These are phyloP conservation scores for Penicillium sp. DNA, from an alignment of 2,329 filamentous ascomycete genomes.

Conservation along the genomic window DNA sequence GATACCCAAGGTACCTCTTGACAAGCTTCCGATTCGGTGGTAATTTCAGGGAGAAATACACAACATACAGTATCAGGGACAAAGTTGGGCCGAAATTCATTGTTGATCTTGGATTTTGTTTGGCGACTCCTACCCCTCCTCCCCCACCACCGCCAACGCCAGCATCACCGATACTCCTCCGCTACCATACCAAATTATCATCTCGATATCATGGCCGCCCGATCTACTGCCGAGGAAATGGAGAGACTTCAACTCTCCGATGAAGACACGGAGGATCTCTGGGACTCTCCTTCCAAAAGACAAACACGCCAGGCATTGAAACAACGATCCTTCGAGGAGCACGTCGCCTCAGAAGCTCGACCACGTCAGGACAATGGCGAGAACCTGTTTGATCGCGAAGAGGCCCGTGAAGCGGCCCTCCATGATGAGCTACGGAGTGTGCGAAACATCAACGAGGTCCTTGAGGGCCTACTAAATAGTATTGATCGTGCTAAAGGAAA, in stretches of 20 bases:
- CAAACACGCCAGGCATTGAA: conserved; percentile 36
- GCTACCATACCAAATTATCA: not conserved
- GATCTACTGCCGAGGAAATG: conserved; percentile 52
- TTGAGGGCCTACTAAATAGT: conserved; percentile 63
- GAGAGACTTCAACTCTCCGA: conserved; percentile 59
- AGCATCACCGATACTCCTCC: not conserved
- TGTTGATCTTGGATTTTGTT: not conserved
- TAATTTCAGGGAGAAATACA: not conserved
- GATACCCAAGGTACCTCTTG: not conserved
- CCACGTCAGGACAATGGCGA: conserved; percentile 50
- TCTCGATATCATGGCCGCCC: conserved; percentile 34
- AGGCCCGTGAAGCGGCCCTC: conserved; percentile 73
- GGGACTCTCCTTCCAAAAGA: conserved; percentile 59
- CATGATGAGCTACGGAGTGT: conserved; percentile 81
- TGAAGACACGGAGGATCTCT: conserved; percentile 61
- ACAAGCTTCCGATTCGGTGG: conserved; percentile 15
- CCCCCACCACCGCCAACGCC: not conserved
- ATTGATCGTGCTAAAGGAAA: conserved; percentile 53
- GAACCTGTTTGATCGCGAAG: conserved; percentile 64
- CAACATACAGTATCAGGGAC: not conserved
- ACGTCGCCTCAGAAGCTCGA: conserved; percentile 31
- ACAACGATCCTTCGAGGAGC: conserved; percentile 41
- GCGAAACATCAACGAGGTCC: conserved; percentile 81
- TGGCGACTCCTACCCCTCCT: not conserved
- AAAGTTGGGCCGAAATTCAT: not conserved